phyloP scores from a whole-genome alignment of 805 yeast species.

The Candida germanica region DNA sequence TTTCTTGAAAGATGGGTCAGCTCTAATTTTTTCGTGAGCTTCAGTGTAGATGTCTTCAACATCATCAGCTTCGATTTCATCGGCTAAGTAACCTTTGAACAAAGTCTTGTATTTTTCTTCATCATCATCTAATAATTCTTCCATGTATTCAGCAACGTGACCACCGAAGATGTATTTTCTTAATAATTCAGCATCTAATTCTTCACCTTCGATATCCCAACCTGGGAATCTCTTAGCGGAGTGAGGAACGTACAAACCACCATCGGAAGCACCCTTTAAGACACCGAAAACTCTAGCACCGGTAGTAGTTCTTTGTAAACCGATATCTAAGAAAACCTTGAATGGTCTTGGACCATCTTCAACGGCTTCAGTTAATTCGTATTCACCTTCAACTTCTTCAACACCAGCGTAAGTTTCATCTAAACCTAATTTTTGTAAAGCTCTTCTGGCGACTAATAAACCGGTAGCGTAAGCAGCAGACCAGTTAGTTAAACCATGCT shows the following conservation, averaged over 20 bases:
- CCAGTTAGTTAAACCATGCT: slow-evolving; percentile 99
- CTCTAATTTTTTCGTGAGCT: slow-evolving; percentile 97
- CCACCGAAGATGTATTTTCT: slow-evolving; percentile 99
- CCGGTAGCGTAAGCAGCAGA: slow-evolving; percentile 99
- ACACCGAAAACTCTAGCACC: slow-evolving; percentile 99
- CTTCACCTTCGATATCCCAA: slow-evolving; percentile 98
- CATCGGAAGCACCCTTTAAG: slow-evolving; percentile 99
- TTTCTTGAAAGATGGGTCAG: slow-evolving; percentile 87
- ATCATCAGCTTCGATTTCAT: slow-evolving; percentile 95
- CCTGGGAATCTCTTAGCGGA: slow-evolving; percentile 99
- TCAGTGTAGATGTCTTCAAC: slow-evolving; percentile 91
- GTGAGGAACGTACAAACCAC: slow-evolving; percentile 99
- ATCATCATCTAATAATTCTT: slow-evolving; percentile 99
- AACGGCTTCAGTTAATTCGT: slow-evolving; percentile 95
- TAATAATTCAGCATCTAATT: slow-evolving; percentile 93
- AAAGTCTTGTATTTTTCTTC: slow-evolving; percentile 97
- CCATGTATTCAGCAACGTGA: slow-evolving; percentile 99
- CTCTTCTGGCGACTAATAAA: slow-evolving; percentile 98
- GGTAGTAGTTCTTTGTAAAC: slow-evolving; percentile 99
- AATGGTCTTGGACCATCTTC: slow-evolving; percentile 99
- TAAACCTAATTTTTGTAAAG: slow-evolving; percentile 93
- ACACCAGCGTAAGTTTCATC: slow-evolving; percentile 99
- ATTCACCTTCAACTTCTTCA: slow-evolving; percentile 99
- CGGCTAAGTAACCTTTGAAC: slow-evolving; percentile 95
- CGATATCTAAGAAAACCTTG: slow-evolving; percentile 98